Conservation (phyloP, 1,284 basidiomycete genomes). For the Apiotrichum siamense region DNA sequence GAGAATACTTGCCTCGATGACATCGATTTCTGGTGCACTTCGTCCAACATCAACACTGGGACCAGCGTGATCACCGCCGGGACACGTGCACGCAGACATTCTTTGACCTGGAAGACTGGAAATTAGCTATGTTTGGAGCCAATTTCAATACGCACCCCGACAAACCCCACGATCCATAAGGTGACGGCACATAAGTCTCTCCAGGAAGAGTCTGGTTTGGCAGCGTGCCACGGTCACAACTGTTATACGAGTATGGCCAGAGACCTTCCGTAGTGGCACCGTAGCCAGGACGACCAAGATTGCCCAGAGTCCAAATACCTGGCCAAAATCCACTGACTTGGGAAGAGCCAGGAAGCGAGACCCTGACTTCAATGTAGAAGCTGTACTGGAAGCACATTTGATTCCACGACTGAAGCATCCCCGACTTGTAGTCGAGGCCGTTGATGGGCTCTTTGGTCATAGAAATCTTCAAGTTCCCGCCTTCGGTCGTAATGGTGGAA, state of each 20-base stretch:
- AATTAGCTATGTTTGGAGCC: not conserved
- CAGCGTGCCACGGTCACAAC: conserved; percentile 78
- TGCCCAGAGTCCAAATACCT: conserved; percentile 85
- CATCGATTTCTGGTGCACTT: conserved; percentile 54
- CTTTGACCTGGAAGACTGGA: conserved; percentile 53
- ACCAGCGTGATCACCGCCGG: conserved; percentile 49
- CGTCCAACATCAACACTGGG: conserved; percentile 45
- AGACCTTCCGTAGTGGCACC: conserved; percentile 63
- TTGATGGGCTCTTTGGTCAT: conserved; percentile 62
- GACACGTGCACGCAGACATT: conserved; percentile 55
- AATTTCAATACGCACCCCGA: conserved; percentile 5
- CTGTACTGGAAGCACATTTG: conserved; percentile 78
- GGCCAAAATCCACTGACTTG: conserved; percentile 60
- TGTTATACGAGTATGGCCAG: conserved; percentile 57
- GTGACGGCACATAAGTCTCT: not conserved
- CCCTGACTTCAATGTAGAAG: conserved; percentile 51
- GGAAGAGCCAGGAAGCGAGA: conserved; percentile 69
- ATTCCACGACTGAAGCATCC: conserved; percentile 53
- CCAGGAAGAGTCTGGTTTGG: conserved; percentile 47
- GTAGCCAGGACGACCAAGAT: conserved; percentile 76
- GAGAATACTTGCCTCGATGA: conserved; percentile 47
- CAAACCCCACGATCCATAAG: conserved; percentile 6
- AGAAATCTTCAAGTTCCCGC: conserved; percentile 74
- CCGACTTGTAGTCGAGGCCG: conserved; percentile 63
- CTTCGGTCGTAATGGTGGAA: conserved; percentile 65